phyloP scores from a whole-genome alignment of 2,329 filamentous ascomycete species.

The Calonectria leucothoes region DNA sequence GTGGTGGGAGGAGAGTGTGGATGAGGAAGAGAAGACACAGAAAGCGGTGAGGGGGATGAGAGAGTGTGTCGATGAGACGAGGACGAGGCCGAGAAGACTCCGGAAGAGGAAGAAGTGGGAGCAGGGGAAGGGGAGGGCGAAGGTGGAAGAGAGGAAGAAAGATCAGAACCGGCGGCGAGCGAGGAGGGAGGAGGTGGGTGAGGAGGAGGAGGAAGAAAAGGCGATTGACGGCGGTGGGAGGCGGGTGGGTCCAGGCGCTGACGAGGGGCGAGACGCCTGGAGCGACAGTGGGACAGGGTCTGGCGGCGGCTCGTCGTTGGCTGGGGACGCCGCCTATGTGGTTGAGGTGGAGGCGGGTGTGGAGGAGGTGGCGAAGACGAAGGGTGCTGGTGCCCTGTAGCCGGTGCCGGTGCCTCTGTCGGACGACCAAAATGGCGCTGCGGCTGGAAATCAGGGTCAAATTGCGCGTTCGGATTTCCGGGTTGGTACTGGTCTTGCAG shows the following conservation, averaged over 20 bases:
- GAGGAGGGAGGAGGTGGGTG: constrained; percentile 38
- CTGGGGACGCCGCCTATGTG: constrained; percentile 36
- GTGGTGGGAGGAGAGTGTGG: constrained; percentile 32
- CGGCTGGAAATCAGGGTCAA: constrained; percentile 9
- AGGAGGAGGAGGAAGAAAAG: constrained; percentile 47
- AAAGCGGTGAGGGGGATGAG: constrained; percentile 33
- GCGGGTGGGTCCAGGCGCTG: constrained; percentile 41
- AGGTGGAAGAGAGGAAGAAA: constrained; percentile 31
- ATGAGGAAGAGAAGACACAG: constrained; percentile 30
- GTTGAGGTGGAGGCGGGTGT: constrained; percentile 31
- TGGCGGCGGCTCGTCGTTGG: constrained; percentile 41
- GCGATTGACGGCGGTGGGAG: constrained; percentile 40
- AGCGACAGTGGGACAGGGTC: constrained; percentile 41
- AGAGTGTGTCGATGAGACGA: constrained; percentile 31
- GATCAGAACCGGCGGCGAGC: constrained; percentile 37
- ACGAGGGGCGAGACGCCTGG: constrained; percentile 39
- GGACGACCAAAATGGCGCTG: constrained; percentile 15
- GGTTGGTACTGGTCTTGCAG: constrained; percentile 13
- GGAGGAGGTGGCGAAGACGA: constrained; percentile 33
- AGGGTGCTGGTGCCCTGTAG: constrained; percentile 22
- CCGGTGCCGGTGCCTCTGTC: constrained; percentile 11
- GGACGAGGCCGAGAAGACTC: constrained; percentile 24
- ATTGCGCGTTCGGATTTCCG: constrained; percentile 1
- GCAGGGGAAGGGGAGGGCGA: constrained; percentile 31
- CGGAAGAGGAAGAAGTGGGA: constrained; percentile 28